Evolutionary conservation across 1,284 basidiomycete species (phyloP).

Genomic region (Malassezia restricta): DNA sequence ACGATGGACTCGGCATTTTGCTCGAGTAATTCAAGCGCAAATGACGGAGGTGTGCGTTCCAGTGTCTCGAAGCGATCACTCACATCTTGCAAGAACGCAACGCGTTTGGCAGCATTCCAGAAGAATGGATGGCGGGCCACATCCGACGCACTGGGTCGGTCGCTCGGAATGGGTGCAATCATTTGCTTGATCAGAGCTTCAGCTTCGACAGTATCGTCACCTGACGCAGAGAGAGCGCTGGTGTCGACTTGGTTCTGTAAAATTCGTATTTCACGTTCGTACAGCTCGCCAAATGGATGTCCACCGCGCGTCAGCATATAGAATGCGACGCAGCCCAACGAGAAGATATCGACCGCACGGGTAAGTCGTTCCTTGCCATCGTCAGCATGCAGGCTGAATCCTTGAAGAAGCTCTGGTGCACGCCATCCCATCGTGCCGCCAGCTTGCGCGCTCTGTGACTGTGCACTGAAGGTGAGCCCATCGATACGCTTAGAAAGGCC

Average conservation of each 20-base stretch:
- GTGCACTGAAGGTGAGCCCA: constrained; percentile 37
- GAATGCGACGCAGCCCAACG: constrained; percentile 41
- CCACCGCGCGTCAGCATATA: constrained; percentile 41
- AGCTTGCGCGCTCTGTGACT: constrained; percentile 41
- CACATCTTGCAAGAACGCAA: constrained; percentile 88
- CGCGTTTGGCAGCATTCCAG: constrained; percentile 73
- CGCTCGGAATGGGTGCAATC: constrained; percentile 26
- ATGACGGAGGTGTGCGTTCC: constrained; percentile 65
- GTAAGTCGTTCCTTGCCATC: constrained; percentile 23
- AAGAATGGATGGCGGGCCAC: constrained; percentile 90
- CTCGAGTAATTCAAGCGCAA: constrained; percentile 65
- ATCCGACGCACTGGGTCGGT: constrained; percentile 71
- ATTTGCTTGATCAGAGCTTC: constrained; percentile 36
- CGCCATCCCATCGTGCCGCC: constrained; percentile 44
- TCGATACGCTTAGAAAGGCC: constrained; percentile 43
- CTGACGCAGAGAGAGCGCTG: constrained; percentile 25
- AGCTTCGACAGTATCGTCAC: constrained; percentile 42
- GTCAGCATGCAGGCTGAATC: constrained; percentile 20
- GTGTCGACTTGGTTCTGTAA: constrained; percentile 29
- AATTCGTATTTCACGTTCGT: constrained; percentile 45
- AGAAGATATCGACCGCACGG: constrained; percentile 43
- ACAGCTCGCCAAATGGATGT: constrained; percentile 41
- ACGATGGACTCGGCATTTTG: constrained; percentile 34
- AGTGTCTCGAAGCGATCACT: constrained; percentile 97
- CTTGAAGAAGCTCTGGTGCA: constrained; percentile 41